These are phyloP conservation scores for Xenosphaeropsis pyriputrescens DNA, from an alignment of 2,329 filamentous ascomycete genomes.

Conservation along the genomic window DNA sequence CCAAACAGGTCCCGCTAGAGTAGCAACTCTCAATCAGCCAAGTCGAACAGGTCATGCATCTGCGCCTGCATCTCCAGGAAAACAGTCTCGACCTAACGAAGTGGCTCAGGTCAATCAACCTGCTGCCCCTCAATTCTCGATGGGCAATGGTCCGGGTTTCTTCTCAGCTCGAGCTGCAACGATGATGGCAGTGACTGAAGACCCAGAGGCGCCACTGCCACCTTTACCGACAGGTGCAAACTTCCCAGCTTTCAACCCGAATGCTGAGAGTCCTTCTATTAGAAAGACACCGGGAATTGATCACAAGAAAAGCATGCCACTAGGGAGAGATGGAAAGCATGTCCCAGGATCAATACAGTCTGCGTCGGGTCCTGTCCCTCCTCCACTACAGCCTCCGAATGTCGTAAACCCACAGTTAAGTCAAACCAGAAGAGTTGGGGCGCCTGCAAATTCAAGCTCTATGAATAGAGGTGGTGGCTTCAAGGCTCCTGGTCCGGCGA, in stretches of 20 bases:
- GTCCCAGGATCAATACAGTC: constrained; percentile 22
- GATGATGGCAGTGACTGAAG: constrained; percentile 29
- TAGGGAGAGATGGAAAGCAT: constrained; percentile 42
- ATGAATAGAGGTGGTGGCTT: constrained; percentile 43
- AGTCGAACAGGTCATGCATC: constrained; percentile 12
- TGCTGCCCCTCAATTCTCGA: neutral
- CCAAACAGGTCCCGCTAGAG: constrained; percentile 4
- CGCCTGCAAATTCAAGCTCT: constrained; percentile 37
- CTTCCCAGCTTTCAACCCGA: constrained; percentile 53
- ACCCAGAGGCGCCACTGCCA: constrained; percentile 1
- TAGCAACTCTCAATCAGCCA: constrained; percentile 16
- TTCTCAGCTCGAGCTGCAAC: constrained; percentile 56
- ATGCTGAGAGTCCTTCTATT: constrained; percentile 69
- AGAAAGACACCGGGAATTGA: constrained; percentile 81
- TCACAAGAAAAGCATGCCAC: constrained; percentile 58
- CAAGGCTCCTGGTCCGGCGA: constrained; percentile 37
- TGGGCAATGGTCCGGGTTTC: constrained; percentile 30
- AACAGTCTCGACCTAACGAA: constrained; percentile 1
- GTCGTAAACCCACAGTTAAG: constrained; percentile 38
- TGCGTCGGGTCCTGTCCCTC: constrained; percentile 4
- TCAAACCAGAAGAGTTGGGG: constrained; percentile 41
- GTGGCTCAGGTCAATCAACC: neutral
- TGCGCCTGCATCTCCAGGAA: constrained; percentile 12
- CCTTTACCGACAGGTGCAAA: constrained; percentile 26
- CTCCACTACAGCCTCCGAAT: constrained; percentile 20